Base-by-base conservation (phyloP, 2,329 filamentous ascomycete genomes). In the Colletotrichum scovillei region DNA sequence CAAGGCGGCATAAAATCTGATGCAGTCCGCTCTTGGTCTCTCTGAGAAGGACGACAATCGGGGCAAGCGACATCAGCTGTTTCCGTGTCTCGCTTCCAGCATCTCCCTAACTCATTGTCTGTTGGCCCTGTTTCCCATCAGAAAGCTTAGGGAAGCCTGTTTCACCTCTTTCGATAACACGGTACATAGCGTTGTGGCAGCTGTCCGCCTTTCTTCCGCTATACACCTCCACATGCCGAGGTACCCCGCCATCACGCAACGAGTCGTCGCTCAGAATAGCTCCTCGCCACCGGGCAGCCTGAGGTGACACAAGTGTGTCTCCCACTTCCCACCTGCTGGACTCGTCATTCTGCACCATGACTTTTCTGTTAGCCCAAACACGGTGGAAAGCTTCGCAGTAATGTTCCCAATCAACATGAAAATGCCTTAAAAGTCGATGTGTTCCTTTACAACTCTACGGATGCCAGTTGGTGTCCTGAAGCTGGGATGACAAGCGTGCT, bases 1-100 rank as follows among this genome's bases (percentile, higher is more conserved):
- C 67, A 63, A 70, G 71, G 67, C 46, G 67, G 60, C 71, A 73
- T 69, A 65, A 71, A 66, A 53, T 60, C 46, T 67, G 32, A 63
- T 67, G 52, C 38, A 42, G 57, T 19, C 35, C 63, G 35, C 69
- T 16, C 32, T 52, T 42, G 26, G 16, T 6, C 28, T 30, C 32
- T 28, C 32, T 35, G 22, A 19, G 35, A 52, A 22, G 19, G 26
- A 49, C 14, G 32, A 57, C 60, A 19, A 14, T 62, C 28, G 28
- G 46, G 49, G 55, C 60, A 62, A 56, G 60, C 56, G 56, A 70
- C 55, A 70, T 70, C 60, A 70, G 67, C 70, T 62, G 56, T 65
- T 70, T 19, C 30, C 24, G 16, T 49, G 56, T 26, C 46, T 62
- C 49, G 28, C 60, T 70, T 49, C 67, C 71, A 73, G 71, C 67